Conservation (phyloP, 2,329 filamentous ascomycete genomes). For the Fusarium robinianum region DNA sequence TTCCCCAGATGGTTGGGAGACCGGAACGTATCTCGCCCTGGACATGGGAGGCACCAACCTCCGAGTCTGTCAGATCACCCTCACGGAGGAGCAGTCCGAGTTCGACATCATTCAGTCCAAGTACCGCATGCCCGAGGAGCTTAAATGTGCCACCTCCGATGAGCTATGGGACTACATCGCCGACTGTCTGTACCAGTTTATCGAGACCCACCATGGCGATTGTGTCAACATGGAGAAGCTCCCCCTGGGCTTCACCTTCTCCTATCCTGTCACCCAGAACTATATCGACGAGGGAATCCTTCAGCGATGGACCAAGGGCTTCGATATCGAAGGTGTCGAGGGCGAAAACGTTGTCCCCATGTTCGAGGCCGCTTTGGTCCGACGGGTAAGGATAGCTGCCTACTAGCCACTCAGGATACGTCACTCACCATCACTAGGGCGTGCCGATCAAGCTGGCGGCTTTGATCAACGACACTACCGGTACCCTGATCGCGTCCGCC, state of each 20-base stretch:
- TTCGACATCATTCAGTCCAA: constrained; percentile 97
- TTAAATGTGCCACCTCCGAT: constrained; percentile 82
- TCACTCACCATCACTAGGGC: constrained; percentile 55
- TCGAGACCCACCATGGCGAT: constrained; percentile 80
- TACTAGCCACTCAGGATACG: background rate
- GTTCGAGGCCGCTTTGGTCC: constrained; percentile 76
- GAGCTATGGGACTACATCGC: constrained; percentile 96
- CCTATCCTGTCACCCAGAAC: constrained; percentile 89
- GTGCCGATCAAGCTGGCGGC: constrained; percentile 92
- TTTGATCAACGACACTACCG: constrained; percentile 96
- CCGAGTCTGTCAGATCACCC: constrained; percentile 88
- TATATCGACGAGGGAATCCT: constrained; percentile 92
- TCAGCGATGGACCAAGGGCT: constrained; percentile 97
- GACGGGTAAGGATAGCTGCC: constrained; percentile 44
- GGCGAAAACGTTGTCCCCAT: constrained; percentile 88
- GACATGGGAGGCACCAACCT: constrained; percentile 98
- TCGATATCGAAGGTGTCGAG: constrained; percentile 91
- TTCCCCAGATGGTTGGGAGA: constrained; percentile 84
- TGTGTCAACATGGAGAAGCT: constrained; percentile 64
- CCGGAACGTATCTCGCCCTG: constrained; percentile 83
- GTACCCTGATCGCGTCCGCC: constrained; percentile 92
- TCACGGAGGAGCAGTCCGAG: constrained; percentile 85
- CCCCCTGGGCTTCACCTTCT: constrained; percentile 93
- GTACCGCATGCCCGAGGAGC: constrained; percentile 90
- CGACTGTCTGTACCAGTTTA: constrained; percentile 88